These are phyloP conservation scores for Kwoniella sp. DNA, from an alignment of 768 basidiomycete species.

Conservation along the genomic window DNA sequence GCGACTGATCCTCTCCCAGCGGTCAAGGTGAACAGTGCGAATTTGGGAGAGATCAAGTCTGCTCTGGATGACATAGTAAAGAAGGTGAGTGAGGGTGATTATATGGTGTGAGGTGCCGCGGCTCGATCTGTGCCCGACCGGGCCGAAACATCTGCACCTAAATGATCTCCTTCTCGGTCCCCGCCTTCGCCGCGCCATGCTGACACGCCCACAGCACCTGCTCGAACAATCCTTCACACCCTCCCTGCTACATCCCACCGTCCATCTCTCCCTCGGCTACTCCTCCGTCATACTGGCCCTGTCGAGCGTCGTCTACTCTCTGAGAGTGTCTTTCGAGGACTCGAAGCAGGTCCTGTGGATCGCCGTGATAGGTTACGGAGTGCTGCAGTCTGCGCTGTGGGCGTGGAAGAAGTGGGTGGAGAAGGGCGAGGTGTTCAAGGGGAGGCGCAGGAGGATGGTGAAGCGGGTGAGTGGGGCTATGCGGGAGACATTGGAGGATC, in stretches of 20 bases:
- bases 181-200: too few species aligned
- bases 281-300: slow-evolving; percentile 73
- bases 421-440: slow-evolving; percentile 56
- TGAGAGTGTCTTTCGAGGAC: slow-evolving; percentile 81
- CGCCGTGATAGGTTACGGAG: slow-evolving; percentile 59
- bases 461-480: slow-evolving; percentile 61
- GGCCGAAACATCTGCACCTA: too few species aligned
- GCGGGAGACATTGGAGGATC: too few species aligned
- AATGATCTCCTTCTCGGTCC: background rate
- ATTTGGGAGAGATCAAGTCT: slow-evolving; percentile 56
- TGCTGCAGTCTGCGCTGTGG: slow-evolving; percentile 32
- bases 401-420: slow-evolving; percentile 42
- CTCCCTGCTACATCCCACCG: slow-evolving; percentile 80
- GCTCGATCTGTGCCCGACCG: too few species aligned
- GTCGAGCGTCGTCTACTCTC: slow-evolving; percentile 78
- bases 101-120: too few species aligned
- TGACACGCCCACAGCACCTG: slow-evolving; percentile 23
- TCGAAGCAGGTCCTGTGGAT: slow-evolving; percentile 74
- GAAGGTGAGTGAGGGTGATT: slow-evolving; percentile 56
- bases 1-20: slow-evolving; percentile 41
- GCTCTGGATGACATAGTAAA: slow-evolving; percentile 80
- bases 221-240: slow-evolving; percentile 64
- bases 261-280: slow-evolving; percentile 83
- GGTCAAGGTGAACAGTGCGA: slow-evolving; percentile 58
- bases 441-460: slow-evolving; percentile 76